These are phyloP conservation scores for Clonostachys byssicola DNA, from an alignment of 2,329 filamentous ascomycete species.

Conservation along the genomic window DNA sequence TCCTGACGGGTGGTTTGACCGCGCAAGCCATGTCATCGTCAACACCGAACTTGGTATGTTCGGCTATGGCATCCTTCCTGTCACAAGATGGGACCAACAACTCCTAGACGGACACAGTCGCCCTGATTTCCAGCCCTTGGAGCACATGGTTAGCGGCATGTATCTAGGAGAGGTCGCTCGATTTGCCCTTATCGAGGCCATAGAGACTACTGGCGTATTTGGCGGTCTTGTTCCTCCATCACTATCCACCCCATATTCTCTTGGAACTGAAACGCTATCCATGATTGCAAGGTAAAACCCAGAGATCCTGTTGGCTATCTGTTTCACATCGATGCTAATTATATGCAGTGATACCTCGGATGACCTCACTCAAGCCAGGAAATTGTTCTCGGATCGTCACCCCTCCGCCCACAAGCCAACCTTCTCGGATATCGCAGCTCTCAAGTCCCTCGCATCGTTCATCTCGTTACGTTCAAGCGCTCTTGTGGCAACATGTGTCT, in stretches of 20 bases:
- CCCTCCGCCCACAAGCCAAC: constrained; percentile 36
- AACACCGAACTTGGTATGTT: constrained; percentile 69
- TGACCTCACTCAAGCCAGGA: constrained; percentile 33
- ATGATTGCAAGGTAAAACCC: constrained; percentile 45
- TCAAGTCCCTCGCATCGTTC: constrained; percentile 48
- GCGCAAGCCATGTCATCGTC: constrained; percentile 58
- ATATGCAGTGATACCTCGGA: not conserved
- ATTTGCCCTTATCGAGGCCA: constrained; percentile 53
- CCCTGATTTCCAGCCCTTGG: constrained; percentile 58
- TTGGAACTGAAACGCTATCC: constrained; percentile 58
- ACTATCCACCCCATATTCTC: constrained; percentile 46
- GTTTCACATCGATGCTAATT: not conserved
- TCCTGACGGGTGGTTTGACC: constrained; percentile 50
- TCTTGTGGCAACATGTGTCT: constrained; percentile 54
- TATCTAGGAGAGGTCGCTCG: constrained; percentile 65
- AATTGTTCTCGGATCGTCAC: constrained; percentile 44
- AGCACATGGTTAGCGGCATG: constrained; percentile 59
- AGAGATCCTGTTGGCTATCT: not conserved
- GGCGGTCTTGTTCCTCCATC: constrained; percentile 53
- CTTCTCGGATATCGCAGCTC: constrained; percentile 40
- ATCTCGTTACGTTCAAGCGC: constrained; percentile 56
- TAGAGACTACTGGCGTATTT: constrained; percentile 48
- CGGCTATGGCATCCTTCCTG: constrained; percentile 51
- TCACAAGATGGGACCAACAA: constrained; percentile 56
- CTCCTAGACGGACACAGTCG: constrained; percentile 47